Percentiles rank a stretch among this genome's conserved stretches.
Conservation (phyloP, 202 grass and related monocot genomes). For the Setaria viridis region DNA sequence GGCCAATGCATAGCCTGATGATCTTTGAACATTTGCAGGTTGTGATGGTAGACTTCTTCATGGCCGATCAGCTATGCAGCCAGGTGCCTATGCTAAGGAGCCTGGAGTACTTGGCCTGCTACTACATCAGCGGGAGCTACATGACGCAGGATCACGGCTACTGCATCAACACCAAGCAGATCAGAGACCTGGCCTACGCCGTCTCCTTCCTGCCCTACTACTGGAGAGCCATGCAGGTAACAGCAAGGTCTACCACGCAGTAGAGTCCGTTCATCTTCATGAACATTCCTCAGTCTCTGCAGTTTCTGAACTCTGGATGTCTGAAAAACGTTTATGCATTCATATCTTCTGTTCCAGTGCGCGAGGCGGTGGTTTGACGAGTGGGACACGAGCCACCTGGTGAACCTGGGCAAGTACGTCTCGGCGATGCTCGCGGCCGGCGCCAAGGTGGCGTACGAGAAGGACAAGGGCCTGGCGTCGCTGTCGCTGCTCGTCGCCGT, state of each 20-base stretch:
- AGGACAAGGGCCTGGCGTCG: constrained; percentile 65
- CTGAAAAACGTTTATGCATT: background rate
- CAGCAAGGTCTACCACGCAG: background rate
- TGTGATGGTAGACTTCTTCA: constrained; percentile 92
- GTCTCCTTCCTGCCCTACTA: constrained; percentile 90
- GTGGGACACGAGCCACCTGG: constrained; percentile 62
- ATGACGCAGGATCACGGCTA: constrained; percentile 71
- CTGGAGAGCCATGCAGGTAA: constrained; percentile 96
- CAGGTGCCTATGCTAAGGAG: constrained; percentile 86
- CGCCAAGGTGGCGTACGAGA: constrained; percentile 76
- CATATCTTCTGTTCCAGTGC: constrained; percentile 50
- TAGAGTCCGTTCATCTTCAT: background rate
- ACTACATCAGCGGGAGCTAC: constrained; percentile 89
- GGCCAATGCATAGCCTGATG: background rate
- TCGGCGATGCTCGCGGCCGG: constrained; percentile 85
- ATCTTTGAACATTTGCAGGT: constrained; percentile 56
- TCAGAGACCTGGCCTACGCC: constrained; percentile 74
- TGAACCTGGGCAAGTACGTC: constrained; percentile 86
- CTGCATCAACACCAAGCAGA: constrained; percentile 73
- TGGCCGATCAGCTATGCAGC: constrained; percentile 96
- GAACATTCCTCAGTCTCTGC: background rate
- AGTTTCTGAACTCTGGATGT: background rate
- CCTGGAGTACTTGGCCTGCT: constrained; percentile 77
- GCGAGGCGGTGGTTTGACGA: constrained; percentile 90
- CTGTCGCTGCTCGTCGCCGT: constrained; percentile 62